These are phyloP conservation scores for Phytopythium oedochilum DNA, from an alignment of 352 stramenopile species.

Conservation along the genomic window DNA sequence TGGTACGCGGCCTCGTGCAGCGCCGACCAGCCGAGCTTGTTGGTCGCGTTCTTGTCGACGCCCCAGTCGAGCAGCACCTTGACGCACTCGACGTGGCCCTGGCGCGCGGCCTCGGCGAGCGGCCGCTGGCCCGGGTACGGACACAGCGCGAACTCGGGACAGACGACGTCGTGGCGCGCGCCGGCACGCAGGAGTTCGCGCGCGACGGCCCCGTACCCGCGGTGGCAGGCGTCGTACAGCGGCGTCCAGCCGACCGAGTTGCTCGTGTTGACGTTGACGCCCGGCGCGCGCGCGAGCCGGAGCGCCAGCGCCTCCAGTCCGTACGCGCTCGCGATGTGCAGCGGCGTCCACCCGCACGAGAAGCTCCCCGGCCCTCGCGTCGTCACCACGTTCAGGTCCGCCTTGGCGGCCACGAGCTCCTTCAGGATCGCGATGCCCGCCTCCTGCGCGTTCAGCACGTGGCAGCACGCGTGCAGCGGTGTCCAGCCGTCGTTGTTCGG, in stretches of 20 bases:
- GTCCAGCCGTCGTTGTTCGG: constrained; percentile 84
- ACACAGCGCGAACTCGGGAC: constrained; percentile 75
- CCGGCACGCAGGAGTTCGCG: constrained; percentile 65
- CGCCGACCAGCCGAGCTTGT: constrained; percentile 71
- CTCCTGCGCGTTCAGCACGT: constrained; percentile 66
- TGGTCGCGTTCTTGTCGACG: constrained; percentile 73
- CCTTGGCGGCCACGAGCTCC: constrained; percentile 49
- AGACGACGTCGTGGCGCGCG: constrained; percentile 57
- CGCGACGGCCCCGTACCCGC: constrained; percentile 53
- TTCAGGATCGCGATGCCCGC: constrained; percentile 71
- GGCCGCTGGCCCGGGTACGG: constrained; percentile 63
- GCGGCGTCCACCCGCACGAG: constrained; percentile 68
- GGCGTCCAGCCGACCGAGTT: constrained; percentile 77
- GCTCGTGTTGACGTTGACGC: constrained; percentile 55
- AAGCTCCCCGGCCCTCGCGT: constrained; percentile 67
- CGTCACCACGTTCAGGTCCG: constrained; percentile 57
- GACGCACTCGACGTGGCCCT: constrained; percentile 55
- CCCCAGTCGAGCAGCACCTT: constrained; percentile 77
- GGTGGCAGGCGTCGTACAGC: constrained; percentile 73
- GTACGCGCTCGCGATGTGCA: constrained; percentile 78
- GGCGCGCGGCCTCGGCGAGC: constrained; percentile 63
- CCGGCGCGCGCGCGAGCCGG: constrained; percentile 63
- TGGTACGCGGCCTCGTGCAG: constrained; percentile 79
- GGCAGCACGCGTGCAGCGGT: constrained; percentile 66
- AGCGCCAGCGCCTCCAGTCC: constrained; percentile 63